These are phyloP conservation scores for Phalaenopsis equestris DNA, from an alignment of 106 monocot genomes.

Conservation along the genomic window DNA sequence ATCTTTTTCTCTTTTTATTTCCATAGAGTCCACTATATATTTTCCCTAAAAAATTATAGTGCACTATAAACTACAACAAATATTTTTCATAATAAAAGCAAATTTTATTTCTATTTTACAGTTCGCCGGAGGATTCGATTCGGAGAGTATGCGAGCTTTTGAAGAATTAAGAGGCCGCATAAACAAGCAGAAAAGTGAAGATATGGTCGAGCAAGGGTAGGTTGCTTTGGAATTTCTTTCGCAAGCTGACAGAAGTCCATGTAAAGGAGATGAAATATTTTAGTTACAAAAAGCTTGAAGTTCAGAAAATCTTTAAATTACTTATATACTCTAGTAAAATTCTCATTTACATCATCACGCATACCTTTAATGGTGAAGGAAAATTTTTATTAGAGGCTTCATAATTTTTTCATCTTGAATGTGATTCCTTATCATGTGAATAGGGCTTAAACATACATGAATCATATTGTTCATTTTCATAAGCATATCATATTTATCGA, in stretches of 20 bases:
- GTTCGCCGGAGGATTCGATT: conserved; percentile 95
- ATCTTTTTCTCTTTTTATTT: background rate
- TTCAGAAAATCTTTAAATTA: background rate
- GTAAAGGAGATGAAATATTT: background rate
- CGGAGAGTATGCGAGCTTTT: conserved; percentile 81
- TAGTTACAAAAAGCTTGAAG: background rate
- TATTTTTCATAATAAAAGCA: background rate
- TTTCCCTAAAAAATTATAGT: no score
- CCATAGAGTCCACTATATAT: no score
- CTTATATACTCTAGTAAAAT: background rate
- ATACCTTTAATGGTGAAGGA: no score
- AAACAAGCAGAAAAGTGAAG: conserved; percentile 18
- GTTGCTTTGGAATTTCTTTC: background rate
- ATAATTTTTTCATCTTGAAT: no score
- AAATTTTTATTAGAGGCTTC: no score
- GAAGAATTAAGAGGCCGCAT: conserved; percentile 84
- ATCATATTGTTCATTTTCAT: no score
- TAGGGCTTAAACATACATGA: no score
- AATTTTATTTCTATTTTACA: conserved; percentile 7
- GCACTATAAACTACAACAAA: background rate
- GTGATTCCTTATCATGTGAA: no score
- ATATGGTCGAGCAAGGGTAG: background rate
- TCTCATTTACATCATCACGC: no score
- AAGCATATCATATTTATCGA: no score
- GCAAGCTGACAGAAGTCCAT: background rate